Evolutionary conservation across 1,284 basidiomycete species (phyloP).

Genomic region (Trametes pubescens): DNA sequence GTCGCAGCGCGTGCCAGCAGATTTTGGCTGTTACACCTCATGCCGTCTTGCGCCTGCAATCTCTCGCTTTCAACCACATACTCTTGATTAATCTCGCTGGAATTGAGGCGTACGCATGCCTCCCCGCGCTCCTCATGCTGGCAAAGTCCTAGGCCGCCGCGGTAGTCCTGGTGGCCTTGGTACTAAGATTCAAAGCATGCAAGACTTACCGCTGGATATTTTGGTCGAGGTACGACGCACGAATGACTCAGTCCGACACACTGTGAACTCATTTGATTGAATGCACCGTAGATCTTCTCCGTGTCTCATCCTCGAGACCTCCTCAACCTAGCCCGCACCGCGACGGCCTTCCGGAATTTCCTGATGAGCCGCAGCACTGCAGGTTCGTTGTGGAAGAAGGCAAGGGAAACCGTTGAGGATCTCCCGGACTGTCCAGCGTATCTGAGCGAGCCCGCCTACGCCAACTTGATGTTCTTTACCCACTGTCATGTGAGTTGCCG

Average conservation of each 20-base stretch:
- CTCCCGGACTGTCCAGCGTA: slow-evolving; percentile 25
- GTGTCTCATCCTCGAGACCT: slow-evolving; percentile 30
- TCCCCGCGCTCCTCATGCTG: no score
- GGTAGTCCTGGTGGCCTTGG: background rate
- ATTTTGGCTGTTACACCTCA: background rate
- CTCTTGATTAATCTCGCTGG: no score
- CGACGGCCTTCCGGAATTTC: slow-evolving; percentile 24
- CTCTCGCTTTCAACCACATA: no score
- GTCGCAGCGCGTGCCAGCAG: background rate
- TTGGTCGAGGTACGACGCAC: background rate
- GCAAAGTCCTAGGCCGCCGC: background rate
- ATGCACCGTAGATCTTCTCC: slow-evolving; percentile 20
- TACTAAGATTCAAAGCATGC: background rate
- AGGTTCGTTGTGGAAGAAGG: slow-evolving; percentile 17
- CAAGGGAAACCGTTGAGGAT: slow-evolving; percentile 8
- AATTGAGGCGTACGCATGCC: no score
- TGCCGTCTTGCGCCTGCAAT: background rate
- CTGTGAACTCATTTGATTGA: background rate
- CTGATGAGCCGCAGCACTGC: slow-evolving; percentile 27
- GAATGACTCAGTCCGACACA: no score
- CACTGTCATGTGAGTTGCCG: slow-evolving; percentile 20
- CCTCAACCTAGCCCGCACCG: slow-evolving; percentile 28
- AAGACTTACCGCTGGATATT: background rate
- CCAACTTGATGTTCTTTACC: slow-evolving; percentile 24
- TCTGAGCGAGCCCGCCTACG: slow-evolving; percentile 31